Evolutionary conservation across 805 yeast species (phyloP).

Genomic region (Hanseniaspora lindneri): DNA sequence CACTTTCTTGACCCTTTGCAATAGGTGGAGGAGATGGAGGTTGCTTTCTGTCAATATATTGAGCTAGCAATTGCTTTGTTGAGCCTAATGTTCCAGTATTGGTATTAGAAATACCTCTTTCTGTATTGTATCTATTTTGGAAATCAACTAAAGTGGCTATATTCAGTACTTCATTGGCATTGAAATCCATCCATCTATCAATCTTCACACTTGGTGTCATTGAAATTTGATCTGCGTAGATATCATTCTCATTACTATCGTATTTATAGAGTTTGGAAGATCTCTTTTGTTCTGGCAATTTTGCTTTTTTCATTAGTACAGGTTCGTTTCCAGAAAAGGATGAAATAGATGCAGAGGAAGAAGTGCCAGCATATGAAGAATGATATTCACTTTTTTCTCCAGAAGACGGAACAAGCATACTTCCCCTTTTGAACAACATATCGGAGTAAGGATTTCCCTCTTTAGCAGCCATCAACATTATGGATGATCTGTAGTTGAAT

Average conservation of each 20-base stretch:
- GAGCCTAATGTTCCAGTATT: neutral
- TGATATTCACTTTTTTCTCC: neutral
- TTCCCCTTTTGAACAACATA: conserved; percentile 14
- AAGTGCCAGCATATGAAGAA: neutral
- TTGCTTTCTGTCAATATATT: conserved; percentile 14
- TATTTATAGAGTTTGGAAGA: conserved; percentile 10
- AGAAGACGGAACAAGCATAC: neutral
- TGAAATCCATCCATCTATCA: conserved; percentile 28
- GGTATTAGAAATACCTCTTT: neutral
- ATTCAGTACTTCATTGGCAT: conserved; percentile 17
- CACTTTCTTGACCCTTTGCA: neutral
- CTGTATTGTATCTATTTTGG: conserved; percentile 1
- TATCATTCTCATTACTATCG: conserved; percentile 21
- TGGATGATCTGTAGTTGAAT: conserved; percentile 14
- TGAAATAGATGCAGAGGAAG: conserved; percentile 4
- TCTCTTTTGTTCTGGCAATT: conserved; percentile 8
- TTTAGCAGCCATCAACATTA: conserved; percentile 11
- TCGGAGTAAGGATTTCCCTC: conserved; percentile 12
- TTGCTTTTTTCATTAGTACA: conserved; percentile 7
- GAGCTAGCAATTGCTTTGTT: conserved; percentile 12
- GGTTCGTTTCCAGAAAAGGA: conserved; percentile 4
- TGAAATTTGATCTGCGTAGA: conserved; percentile 19
- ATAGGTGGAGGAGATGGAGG: conserved; percentile 10
- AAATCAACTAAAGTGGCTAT: conserved; percentile 12
- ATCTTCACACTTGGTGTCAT: conserved; percentile 25